Percentiles rank a stretch among this genome's conserved stretches.
Evolutionary conservation across 768 basidiomycete species (phyloP).

Genomic region (Hericium rajendrae): DNA sequence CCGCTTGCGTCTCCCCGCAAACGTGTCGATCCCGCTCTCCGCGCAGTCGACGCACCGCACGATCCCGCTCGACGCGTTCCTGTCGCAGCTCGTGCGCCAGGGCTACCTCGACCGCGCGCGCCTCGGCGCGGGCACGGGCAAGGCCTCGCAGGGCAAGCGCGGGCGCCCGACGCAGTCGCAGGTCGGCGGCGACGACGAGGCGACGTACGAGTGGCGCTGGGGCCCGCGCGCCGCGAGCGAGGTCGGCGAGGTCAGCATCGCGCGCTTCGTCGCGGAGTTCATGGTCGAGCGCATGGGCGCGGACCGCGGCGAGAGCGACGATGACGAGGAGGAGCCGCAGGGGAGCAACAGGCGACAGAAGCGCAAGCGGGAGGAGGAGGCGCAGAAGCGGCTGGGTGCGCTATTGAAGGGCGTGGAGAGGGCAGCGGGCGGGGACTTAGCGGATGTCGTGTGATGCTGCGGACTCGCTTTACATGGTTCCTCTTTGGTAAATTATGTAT

Average conservation of each 20-base stretch:
- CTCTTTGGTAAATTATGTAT: not conserved
- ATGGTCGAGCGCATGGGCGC: constrained; percentile 39
- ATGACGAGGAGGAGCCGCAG: constrained; percentile 14
- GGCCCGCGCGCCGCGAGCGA: constrained; percentile 73
- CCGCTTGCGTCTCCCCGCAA: constrained; percentile 51
- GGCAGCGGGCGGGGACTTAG: constrained; percentile 51
- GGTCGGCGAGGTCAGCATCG: constrained; percentile 70
- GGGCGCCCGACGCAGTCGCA: constrained; percentile 37
- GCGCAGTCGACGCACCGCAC: constrained; percentile 38
- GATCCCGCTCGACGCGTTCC: constrained; percentile 55
- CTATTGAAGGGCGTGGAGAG: constrained; percentile 50
- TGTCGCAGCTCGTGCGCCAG: constrained; percentile 54
- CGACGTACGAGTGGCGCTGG: constrained; percentile 75
- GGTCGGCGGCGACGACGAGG: constrained; percentile 27
- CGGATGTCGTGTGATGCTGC: constrained; percentile 22
- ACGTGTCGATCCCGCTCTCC: constrained; percentile 40
- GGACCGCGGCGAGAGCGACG: not conserved
- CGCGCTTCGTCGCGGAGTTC: constrained; percentile 70
- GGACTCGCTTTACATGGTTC: not conserved
- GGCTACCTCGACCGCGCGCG: constrained; percentile 68
- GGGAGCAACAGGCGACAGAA: constrained; percentile 3
- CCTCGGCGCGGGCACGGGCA: constrained; percentile 35
- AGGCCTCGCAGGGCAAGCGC: constrained; percentile 36
- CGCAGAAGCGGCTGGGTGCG: constrained; percentile 30
- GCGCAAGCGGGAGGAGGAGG: constrained; percentile 17